Evolutionary conservation across 257 asterid genomes (phyloP), one percentile per base, ranked within the genome.

Genomic region (Nicotiana noctiflora): DNA sequence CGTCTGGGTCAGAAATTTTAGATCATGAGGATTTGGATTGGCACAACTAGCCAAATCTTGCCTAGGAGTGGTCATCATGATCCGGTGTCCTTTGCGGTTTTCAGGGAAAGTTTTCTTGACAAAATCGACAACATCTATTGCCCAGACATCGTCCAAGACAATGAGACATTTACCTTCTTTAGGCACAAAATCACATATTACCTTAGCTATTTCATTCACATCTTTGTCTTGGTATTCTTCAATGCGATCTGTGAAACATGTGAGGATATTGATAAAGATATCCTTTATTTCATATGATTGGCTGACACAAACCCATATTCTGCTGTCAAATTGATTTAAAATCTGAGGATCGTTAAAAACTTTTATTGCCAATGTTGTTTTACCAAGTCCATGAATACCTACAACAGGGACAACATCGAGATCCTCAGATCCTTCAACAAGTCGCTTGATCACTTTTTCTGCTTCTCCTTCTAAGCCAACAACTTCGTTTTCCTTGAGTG

Each of bases 351-450:
- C 80, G 12, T 64, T 79, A 23, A 72, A 88, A 13, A 86, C 68
- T 81, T 77, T 86, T 10, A 75, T 87, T 8, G 90, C 88, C 65
- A 88, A 44, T 18, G 86, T 86, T 2, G 90, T 84, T 83, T 88
- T 88, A 7, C 88, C 91, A 4, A 88, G 88, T 4, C 91, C 87
- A 0, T 87, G 81, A 88, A 86, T 83, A 0, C 90, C 91, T 13
- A 84, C 85, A 31, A 86, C 81, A 4, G 88, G 68, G 79, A 84
- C 62, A 44, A 86, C 86, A 52, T 83, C 86, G 2, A 83, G 81
- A 10, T 79, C 21, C 14, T 79, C 60, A 2, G 65, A 52, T 62
- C 74, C 83, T 49, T 40, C 82, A 9, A 3, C 18, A 13, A 88
- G 85, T 56, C 59, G 77, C 18, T 81, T 74, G 31, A 79, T n/a